Conservation (phyloP, 495 filamentous ascomycete species). For the Antarctomyces pellizariae region DNA sequence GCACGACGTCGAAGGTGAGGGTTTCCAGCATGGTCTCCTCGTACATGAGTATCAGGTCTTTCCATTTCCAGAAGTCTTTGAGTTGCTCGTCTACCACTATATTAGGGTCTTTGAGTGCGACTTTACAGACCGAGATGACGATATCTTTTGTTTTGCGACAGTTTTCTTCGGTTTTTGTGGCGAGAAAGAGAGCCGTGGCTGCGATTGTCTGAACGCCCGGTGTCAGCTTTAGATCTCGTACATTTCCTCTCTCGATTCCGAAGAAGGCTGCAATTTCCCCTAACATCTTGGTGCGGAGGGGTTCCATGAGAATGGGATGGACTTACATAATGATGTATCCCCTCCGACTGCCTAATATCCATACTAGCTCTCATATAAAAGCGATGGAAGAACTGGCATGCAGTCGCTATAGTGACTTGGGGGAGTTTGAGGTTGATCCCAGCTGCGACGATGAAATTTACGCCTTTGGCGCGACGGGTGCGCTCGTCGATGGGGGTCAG, state of each 20-base stretch:
- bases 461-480: constrained; percentile 59
- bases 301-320: constrained; percentile 1
- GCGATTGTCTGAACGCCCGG: constrained; percentile 36
- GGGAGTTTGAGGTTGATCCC: constrained; percentile 84
- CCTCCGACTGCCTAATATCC: constrained; percentile 38
- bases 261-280: constrained; percentile 2
- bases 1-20: constrained; percentile 79
- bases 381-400: constrained; percentile 82
- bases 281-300: constrained; percentile 7
- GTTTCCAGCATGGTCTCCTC: constrained; percentile 82
- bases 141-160: constrained; percentile 83
- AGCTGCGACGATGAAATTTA: constrained; percentile 88
- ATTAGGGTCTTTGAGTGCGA: constrained; percentile 79
- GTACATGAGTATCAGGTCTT: constrained; percentile 70
- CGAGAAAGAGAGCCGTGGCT: constrained; percentile 74
- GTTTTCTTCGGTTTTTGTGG: constrained; percentile 92
- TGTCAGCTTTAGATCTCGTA: constrained; percentile 3
- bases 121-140: constrained; percentile 75
- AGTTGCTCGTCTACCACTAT: constrained; percentile 79
- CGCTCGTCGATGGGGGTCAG: constrained; percentile 52
- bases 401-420: constrained; percentile 73
- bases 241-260: too few relatives aligned
- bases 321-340: constrained; percentile 67
- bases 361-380: constrained; percentile 80
- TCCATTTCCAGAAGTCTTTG: constrained; percentile 94